These are phyloP conservation scores for Citrullus mucosospermus DNA, from an alignment of 306 rosid genomes.

Conservation along the genomic window DNA sequence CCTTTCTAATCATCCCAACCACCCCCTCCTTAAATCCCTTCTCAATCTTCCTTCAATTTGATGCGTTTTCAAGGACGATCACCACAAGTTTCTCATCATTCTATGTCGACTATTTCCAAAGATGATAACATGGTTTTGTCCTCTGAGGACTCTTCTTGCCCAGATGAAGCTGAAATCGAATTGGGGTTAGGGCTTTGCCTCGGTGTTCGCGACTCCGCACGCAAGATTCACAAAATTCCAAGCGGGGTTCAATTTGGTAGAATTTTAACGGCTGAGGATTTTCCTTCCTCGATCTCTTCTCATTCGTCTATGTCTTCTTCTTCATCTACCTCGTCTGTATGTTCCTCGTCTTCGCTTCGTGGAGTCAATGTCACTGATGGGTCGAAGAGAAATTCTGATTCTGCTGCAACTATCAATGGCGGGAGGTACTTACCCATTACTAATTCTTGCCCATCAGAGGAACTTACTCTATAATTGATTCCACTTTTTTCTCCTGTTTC, in stretches of 20 bases:
- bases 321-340: slow-evolving; percentile 26
- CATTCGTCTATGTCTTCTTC: slow-evolving; percentile 25
- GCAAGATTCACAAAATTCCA: slow-evolving; percentile 19
- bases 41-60: neutral
- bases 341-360: slow-evolving; percentile 35
- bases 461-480: neutral
- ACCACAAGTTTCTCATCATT: neutral
- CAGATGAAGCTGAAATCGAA: slow-evolving; percentile 74
- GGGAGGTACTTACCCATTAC: slow-evolving; percentile 26
- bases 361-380: slow-evolving; percentile 38
- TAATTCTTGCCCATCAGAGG: neutral
- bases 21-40: neutral
- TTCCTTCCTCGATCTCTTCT: slow-evolving; percentile 27
- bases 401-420: slow-evolving; percentile 38
- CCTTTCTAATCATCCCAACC: neutral
- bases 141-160: slow-evolving; percentile 73
- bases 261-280: slow-evolving; percentile 67
- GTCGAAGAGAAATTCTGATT: slow-evolving; percentile 70
- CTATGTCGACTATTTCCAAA: slow-evolving; percentile 50
- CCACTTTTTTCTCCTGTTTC: neutral
- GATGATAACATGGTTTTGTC: slow-evolving; percentile 67
- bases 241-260: slow-evolving; percentile 25
- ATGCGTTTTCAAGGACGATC: slow-evolving; percentile 11
- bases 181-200: slow-evolving; percentile 66
- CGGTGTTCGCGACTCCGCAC: slow-evolving; percentile 19